Percentiles rank a stretch among this genome's conserved stretches.
Conservation (phyloP, 1,284 basidiomycete genomes). For the Cryptococcus sp. region DNA sequence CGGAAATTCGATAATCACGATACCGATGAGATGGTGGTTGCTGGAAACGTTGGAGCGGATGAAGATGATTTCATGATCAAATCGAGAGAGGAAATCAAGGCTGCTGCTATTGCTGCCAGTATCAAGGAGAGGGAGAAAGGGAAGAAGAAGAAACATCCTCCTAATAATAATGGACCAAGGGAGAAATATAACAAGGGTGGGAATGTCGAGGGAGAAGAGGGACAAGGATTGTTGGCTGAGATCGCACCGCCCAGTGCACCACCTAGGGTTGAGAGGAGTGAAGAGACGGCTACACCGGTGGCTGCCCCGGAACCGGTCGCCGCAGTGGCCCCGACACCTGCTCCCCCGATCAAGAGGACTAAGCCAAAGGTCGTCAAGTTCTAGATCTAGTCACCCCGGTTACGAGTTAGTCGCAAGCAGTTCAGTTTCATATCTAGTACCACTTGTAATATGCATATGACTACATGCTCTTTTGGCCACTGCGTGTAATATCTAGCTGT, state of each 20-base stretch:
- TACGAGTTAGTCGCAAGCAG: too few species aligned
- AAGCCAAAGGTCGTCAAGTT: constrained; percentile 31
- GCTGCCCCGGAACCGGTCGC: neutral
- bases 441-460: too few species aligned
- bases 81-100: constrained; percentile 64
- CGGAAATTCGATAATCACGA: constrained; percentile 20
- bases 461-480: too few species aligned
- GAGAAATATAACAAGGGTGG: constrained; percentile 12
- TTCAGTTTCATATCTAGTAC: too few species aligned
- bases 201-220: neutral
- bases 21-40: constrained; percentile 12
- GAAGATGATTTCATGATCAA: constrained; percentile 89
- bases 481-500: too few species aligned
- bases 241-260: too few species aligned
- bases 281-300: neutral
- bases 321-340: neutral
- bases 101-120: too few species aligned
- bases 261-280: too few species aligned
- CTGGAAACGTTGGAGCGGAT: constrained; percentile 64
- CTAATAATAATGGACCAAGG: constrained; percentile 36
- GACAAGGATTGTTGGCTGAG: neutral
- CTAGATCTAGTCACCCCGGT: too few species aligned
- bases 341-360: constrained; percentile 6
- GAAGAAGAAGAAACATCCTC: constrained; percentile 26
- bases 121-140: constrained; percentile 11